Evolutionary conservation across 345 rosid species (phyloP).

Genomic region (Firmiana major): DNA sequence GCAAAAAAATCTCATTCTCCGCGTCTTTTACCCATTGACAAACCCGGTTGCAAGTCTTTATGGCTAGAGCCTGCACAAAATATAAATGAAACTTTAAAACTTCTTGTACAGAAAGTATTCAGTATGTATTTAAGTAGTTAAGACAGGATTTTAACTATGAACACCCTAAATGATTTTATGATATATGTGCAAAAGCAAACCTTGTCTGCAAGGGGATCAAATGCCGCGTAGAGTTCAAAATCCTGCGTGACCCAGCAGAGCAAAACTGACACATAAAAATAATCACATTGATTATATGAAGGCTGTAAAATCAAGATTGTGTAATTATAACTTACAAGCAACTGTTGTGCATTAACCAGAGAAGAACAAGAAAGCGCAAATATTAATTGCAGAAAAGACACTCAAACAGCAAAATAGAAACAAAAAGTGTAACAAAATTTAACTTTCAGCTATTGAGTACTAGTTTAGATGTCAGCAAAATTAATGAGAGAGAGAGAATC

Average conservation of each 20-base stretch:
- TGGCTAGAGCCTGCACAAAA: conserved; percentile 64
- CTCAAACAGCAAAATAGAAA: neutral
- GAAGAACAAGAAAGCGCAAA: too few species aligned
- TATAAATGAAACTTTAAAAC: conserved; percentile 7
- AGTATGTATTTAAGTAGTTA: neutral
- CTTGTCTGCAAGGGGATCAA: conserved; percentile 98
- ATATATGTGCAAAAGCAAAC: conserved; percentile 28
- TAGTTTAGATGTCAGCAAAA: neutral
- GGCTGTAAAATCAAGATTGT: neutral
- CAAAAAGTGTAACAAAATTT: neutral
- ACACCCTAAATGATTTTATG: neutral
- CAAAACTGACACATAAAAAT: conserved; percentile 51
- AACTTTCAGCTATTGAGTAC: neutral
- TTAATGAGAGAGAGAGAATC: neutral
- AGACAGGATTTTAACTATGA: neutral
- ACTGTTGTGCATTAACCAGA: neutral
- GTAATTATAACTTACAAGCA: neutral
- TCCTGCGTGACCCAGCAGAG: conserved; percentile 98
- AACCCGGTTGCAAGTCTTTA: conserved; percentile 85
- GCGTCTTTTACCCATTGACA: conserved; percentile 95
- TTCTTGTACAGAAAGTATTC: neutral
- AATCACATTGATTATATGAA: neutral
- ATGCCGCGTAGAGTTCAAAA: conserved; percentile 95
- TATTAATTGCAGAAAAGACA: neutral
- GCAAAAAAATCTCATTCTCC: conserved; percentile 94